Evolutionary conservation across 2,329 filamentous ascomycete genomes (phyloP).

Genomic region (Aschersonia sp.): DNA sequence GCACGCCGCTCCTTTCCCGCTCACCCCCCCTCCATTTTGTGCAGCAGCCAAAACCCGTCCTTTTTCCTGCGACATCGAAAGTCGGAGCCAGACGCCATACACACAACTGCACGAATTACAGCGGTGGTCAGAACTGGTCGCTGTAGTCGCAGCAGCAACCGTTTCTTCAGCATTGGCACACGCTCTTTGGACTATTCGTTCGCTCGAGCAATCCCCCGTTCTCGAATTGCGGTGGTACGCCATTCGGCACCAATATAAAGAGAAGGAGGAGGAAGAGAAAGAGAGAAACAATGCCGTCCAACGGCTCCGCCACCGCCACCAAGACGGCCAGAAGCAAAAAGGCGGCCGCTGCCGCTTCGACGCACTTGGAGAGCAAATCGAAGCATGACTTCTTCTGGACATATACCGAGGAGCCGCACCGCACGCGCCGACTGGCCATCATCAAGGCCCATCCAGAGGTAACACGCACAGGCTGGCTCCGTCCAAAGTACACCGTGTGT

Average conservation of each 20-base stretch:
- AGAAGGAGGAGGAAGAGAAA: neutral
- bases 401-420: constrained; percentile 94
- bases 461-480: neutral
- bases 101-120: too few species aligned
- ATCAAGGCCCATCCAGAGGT: constrained; percentile 98
- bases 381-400: constrained; percentile 79
- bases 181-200: neutral
- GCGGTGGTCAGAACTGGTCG: too few species aligned
- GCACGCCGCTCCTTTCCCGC: too few species aligned
- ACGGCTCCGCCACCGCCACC: constrained; percentile 19
- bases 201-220: too few species aligned
- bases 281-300: constrained; percentile 10
- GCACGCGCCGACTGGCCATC: constrained; percentile 78
- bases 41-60: too few species aligned
- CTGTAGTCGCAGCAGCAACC: too few species aligned
- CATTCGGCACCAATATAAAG: neutral
- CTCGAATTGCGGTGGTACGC: too few species aligned
- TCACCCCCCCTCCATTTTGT: too few species aligned
- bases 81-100: too few species aligned
- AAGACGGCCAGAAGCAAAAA: constrained; percentile 14
- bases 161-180: too few species aligned
- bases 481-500: too few species aligned
- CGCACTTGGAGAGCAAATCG: constrained; percentile 5
- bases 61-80: too few species aligned
- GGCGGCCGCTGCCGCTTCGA: constrained; percentile 6